Percentiles rank a stretch among this genome's conserved stretches.
Evolutionary conservation across 495 filamentous ascomycete genomes (phyloP).

Genomic region (Gamarada debralockiae): DNA sequence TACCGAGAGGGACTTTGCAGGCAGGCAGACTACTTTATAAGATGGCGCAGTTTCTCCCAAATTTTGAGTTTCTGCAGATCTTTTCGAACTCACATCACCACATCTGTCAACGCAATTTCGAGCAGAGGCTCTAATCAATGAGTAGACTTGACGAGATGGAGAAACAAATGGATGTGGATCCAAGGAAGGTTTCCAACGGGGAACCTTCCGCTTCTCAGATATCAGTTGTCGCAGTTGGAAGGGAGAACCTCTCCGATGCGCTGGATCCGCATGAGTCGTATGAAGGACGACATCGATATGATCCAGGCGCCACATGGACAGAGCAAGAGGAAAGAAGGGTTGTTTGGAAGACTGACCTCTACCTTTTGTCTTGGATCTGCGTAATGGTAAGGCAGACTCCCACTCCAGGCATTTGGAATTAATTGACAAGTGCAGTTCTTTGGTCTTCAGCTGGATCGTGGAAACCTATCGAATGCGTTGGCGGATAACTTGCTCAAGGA

Average conservation of each 20-base stretch:
- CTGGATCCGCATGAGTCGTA: slow-evolving; percentile 24
- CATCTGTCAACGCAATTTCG: no score
- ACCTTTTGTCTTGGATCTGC: slow-evolving; percentile 37
- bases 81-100: no score
- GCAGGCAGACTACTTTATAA: no score
- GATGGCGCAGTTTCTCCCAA: no score
- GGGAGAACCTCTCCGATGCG: slow-evolving; percentile 6
- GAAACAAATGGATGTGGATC: not conserved
- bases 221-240: slow-evolving; percentile 1
- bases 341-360: slow-evolving; percentile 49
- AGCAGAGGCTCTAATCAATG: no score
- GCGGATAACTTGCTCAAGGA: slow-evolving; percentile 54
- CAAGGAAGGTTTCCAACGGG: not conserved
- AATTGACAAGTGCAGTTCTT: slow-evolving; percentile 47
- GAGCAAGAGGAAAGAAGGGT: slow-evolving; percentile 48
- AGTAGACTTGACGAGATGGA: no score
- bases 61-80: no score
- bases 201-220: slow-evolving; percentile 5
- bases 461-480: slow-evolving; percentile 51
- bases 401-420: not conserved
- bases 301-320: slow-evolving; percentile 49
- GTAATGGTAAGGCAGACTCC: slow-evolving; percentile 24
- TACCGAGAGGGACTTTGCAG: no score
- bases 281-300: slow-evolving; percentile 48
- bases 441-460: slow-evolving; percentile 53